Percentiles rank a stretch among this genome's conserved stretches.
These are phyloP conservation scores for Trichoderma reesei DNA, from an alignment of 495 filamentous ascomycete genomes.

Conservation along the genomic window DNA sequence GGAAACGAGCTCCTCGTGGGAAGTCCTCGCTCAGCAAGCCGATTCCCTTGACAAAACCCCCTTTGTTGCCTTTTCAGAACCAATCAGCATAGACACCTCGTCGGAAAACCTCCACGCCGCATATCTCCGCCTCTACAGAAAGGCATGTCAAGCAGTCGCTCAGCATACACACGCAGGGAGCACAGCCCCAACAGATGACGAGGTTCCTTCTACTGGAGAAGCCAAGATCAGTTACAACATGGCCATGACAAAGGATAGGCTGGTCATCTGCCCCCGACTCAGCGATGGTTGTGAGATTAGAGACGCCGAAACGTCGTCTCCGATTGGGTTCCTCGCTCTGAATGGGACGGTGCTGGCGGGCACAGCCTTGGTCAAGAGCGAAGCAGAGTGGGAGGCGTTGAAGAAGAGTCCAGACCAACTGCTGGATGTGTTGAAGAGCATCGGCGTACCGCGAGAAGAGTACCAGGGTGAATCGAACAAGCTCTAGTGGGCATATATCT, in stretches of 20 bases:
- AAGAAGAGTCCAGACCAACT: conserved; percentile 40
- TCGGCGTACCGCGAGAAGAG: conserved; percentile 43
- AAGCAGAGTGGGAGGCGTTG: conserved; percentile 60
- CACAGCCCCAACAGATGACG: neutral
- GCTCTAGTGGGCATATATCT: neutral
- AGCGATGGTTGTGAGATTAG: conserved; percentile 32
- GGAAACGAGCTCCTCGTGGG: conserved; percentile 28
- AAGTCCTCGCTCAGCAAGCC: conserved; percentile 44
- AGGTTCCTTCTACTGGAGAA: conserved; percentile 23
- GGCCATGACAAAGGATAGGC: conserved; percentile 56
- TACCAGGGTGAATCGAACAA: neutral
- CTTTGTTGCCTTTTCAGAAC: conserved; percentile 22
- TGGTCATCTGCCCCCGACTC: conserved; percentile 59
- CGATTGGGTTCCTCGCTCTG: conserved; percentile 48
- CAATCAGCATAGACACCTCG: conserved; percentile 19
- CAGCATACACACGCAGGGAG: conserved; percentile 13
- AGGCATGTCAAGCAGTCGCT: conserved; percentile 30
- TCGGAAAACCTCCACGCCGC: conserved; percentile 20
- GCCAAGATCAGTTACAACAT: conserved; percentile 68
- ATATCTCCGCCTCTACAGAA: conserved; percentile 43
- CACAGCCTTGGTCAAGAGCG: conserved; percentile 68
- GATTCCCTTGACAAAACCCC: conserved; percentile 12
- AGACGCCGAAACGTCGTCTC: conserved; percentile 27
- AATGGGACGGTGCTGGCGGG: conserved; percentile 78
- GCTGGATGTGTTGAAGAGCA: conserved; percentile 43